Base-by-base conservation (phyloP, 23 red algal species). In the Agarophyton chilense region DNA sequence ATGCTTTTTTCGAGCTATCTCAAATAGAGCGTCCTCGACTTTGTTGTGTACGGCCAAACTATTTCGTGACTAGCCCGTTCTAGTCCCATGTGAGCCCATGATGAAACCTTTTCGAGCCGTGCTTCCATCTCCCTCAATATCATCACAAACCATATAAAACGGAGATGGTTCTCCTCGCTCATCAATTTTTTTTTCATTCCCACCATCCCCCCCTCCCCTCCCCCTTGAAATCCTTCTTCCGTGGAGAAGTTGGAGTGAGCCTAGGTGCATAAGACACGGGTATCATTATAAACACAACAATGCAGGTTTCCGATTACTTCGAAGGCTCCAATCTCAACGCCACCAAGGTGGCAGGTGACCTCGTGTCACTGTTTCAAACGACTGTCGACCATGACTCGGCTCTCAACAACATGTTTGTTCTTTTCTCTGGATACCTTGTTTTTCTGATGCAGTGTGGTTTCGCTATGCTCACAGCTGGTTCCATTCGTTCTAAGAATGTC, bases 361-460 rank as follows among this genome's bases (percentile, higher is more conserved):
- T 65, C 60, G 29, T 65, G 31, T 26, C 56, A 5, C 65, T 72
- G 13, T 40, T 43, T 13, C 34, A 72, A 16, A 72, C 39, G 9
- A 40, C 39, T 43, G 6, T 0, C 33, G 68, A 74, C 41, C 41
- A 74, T 29, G 29, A 34, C 18, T 29, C 21, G 4, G 50, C 77
- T 8, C 5, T 95, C 40, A 61, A 98, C 78, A 86, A 53, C 71
- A 77, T 92, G 68, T 98, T 98, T 75, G 79, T 98, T 49, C 92
- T 98, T 28, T 77, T 95, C 62, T 91, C 93, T 19, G 96, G 70
- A 46, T 94, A 90, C 50, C 83, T 98, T 21, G 96, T 98, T 32
- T 98, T 98, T 64, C 89, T 90, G 19, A 98, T 98, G 96, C 96
- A 98, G 68, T 91, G 77, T 50, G 96, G 96, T 56, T 98, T 98